Conservation (phyloP, 225 moss, liverwort and hornwort species). For the Neckera pumila region DNA sequence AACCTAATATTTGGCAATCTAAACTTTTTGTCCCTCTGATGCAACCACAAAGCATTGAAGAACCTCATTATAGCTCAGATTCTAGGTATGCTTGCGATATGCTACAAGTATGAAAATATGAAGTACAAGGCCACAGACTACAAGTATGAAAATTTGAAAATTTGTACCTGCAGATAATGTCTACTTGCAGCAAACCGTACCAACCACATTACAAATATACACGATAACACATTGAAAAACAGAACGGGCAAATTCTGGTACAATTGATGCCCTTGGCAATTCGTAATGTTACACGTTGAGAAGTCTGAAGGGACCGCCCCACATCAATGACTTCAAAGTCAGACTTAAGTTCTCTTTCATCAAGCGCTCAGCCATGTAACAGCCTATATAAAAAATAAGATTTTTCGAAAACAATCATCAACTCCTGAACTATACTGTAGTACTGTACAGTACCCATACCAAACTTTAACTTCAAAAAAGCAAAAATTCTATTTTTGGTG, state of each 20-base stretch:
- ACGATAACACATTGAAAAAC: background rate
- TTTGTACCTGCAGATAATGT: background rate
- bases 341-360: background rate
- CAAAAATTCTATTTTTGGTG: too few relatives aligned
- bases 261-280: background rate
- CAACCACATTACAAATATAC: background rate
- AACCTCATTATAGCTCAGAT: background rate
- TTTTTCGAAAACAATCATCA: background rate
- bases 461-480: too few relatives aligned
- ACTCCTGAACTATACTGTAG: background rate
- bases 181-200: background rate
- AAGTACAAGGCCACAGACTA: background rate
- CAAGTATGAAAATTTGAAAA: background rate
- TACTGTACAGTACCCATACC: too few relatives aligned
- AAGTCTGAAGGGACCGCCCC: background rate
- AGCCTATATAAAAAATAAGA: background rate
- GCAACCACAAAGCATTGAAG: background rate
- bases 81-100: background rate
- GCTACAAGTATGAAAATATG: too few relatives aligned
- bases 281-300: conserved; percentile 1
- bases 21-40: background rate
- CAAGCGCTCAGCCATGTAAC: background rate
- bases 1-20: background rate
- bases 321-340: background rate
- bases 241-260: background rate